Evolutionary conservation across 2,329 filamentous ascomycete species (phyloP), one percentile per base, ranked within the genome.

Genomic region (Mycosphaerelloides madeirae): DNA sequence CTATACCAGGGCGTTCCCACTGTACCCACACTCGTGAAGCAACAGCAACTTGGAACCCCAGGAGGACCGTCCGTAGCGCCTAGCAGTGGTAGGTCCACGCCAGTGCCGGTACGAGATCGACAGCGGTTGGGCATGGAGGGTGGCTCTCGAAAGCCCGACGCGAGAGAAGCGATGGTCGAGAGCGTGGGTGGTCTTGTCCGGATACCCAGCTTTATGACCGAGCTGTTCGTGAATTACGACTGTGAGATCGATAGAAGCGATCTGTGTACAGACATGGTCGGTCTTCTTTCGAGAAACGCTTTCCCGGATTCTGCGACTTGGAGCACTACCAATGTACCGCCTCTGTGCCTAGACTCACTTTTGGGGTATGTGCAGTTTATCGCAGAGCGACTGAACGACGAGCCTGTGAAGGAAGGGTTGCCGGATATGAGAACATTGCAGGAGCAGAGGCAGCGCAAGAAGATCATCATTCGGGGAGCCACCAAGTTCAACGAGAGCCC

Each of bases 281-380:
- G 93, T 1, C 76, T 98, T 28, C 73, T 98, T 13, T 91, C 93
- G 15, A 80, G 93, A 46, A 98, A 96, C 64, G 93, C 93, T 2
- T 85, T 98, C 53, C 94, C 93, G 1, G 93, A 98, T 65, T 95
- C 93, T 7, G 93, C 91, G 5, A 96, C 90, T 5, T 98, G 93
- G 93, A 98, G 94, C 65, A 98, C 93, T 9, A 96, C 91, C 4
- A 98, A 95, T 62, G 94, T 98, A 1, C 93, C 93, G 13, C 93
- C 93, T 1, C 72, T 98, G 2, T 98, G 93, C 59, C 74, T 98
- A 16, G 93, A 98, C 68, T 89, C 93, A 8, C 73, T 98, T 9
- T 74, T 98, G 18, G 84, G 88, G 13, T 97, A 90, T 58, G 80
- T 98, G 28, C 90, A 96, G 61, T 95, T 88, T 54, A 84, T 98